Evolutionary conservation across 108 stramenopile species (phyloP).

Genomic region (Cafeteria roenbergensis): DNA sequence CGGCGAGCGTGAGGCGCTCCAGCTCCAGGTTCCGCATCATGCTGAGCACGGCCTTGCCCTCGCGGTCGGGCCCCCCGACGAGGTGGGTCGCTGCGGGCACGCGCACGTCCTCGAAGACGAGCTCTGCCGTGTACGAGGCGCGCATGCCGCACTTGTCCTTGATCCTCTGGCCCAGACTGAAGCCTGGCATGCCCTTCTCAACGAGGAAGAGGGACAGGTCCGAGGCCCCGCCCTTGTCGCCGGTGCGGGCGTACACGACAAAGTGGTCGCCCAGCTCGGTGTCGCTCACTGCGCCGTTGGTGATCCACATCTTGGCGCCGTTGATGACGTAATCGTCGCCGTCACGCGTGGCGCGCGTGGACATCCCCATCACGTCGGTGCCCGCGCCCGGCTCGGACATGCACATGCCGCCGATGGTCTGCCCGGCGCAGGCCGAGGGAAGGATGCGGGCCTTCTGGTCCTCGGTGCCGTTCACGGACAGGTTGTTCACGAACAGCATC

Average conservation of each 20-base stretch:
- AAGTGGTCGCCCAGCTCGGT: constrained; percentile 71
- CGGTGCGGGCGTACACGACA: constrained; percentile 88
- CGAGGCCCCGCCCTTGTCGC: constrained; percentile 21
- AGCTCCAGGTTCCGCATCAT: constrained; percentile 99
- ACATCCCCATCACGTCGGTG: constrained; percentile 92
- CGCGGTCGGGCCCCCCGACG: too few relatives aligned
- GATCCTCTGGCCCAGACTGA: constrained; percentile 81
- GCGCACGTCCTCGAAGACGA: constrained; percentile 84
- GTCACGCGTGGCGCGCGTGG: constrained; percentile 56
- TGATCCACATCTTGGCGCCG: constrained; percentile 99
- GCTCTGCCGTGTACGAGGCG: constrained; percentile 81
- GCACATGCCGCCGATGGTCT: constrained; percentile 83
- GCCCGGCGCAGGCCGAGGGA: constrained; percentile 64
- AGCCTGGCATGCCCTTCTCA: constrained; percentile 87
- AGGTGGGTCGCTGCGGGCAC: constrained; percentile 69
- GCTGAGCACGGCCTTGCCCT: constrained; percentile 73
- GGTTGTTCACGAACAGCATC: constrained; percentile 65
- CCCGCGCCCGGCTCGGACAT: constrained; percentile 95
- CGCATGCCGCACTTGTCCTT: constrained; percentile 84
- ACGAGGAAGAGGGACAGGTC: constrained; percentile 73
- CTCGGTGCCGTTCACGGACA: constrained; percentile 60
- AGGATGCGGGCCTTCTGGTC: constrained; percentile 64
- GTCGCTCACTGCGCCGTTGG: constrained; percentile 84
- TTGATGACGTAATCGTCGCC: constrained; percentile 59
- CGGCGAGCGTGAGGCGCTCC: constrained; percentile 78